Evolutionary conservation across 306 rosid species (phyloP), one percentile per base, ranked within the genome.

Genomic region (Nissolia schottii): DNA sequence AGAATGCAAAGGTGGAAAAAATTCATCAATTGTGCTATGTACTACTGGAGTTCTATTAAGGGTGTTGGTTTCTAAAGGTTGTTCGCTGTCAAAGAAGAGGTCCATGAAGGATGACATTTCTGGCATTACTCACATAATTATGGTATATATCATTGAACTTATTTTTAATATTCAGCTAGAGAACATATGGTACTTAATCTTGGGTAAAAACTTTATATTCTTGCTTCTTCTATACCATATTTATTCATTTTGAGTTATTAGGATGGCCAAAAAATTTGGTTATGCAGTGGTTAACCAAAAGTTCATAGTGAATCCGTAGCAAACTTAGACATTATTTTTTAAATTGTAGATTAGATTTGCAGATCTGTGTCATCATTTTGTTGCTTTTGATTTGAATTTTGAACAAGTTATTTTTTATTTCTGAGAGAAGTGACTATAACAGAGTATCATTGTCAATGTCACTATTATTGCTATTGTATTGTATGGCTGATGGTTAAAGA

Each of bases 31-130:
- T 67, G 82, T 94, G 66, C 84, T 94, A 75, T 94, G 99, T 86
- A 94, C 99, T 15, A 91, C 89, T 76, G 97, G 99, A 68, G 64
- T 91, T 83, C 71, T 94, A 38, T 79, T 89, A 85, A 91, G 96
- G 81, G 83, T 91, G 71, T 69, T 94, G 86, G 81, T 91, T 68
- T 77, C 95, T 71, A 79, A 55, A 18, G 86, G 87, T 70, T 78
- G 25, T 60, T 59, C 22, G 18, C n/a, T n/a, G n/a, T 80, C 85
- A 27, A 80, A 67, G 49, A 67, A 1, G 54, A 71, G 71, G 55
- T 66, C 58, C 23, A 62, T 8, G 35, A 64, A 77, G 81, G 80
- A 78, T 40, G 79, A 55, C 43, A 50, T 78, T 40, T 81, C 86
- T 58, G 87, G 75, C 77, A 77, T 94, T 51, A 94, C 99, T 74